phyloP scores from a whole-genome alignment of 129 eudicot species.

The Centrapalus pauciflorus region DNA sequence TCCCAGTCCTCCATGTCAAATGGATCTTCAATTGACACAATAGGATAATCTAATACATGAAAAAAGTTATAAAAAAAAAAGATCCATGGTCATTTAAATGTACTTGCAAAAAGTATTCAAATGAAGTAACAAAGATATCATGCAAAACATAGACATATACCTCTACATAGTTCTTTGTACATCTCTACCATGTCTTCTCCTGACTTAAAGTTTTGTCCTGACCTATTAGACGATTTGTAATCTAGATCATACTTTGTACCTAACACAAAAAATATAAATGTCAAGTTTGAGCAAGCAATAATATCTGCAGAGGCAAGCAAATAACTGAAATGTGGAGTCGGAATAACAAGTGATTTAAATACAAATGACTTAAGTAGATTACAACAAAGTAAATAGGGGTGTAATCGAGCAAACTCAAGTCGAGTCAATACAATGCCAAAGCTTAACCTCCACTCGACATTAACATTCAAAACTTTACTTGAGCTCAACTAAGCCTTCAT shows the following conservation, averaged over 20 bases:
- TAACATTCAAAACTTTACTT: too few relatives aligned
- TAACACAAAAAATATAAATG: constrained; percentile 18
- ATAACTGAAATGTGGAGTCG: background rate
- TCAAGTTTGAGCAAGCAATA: constrained; percentile 17
- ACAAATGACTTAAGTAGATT: background rate
- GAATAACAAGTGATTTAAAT: background rate
- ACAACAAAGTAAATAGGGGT: background rate
- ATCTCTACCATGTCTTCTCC: constrained; percentile 92
- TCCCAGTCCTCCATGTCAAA: constrained; percentile 99
- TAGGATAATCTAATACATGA: constrained; percentile 72
- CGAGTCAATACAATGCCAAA: too few relatives aligned
- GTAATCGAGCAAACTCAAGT: too few relatives aligned
- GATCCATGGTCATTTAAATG: background rate
- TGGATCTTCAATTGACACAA: constrained; percentile 96
- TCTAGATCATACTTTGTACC: constrained; percentile 97
- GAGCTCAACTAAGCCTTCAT: too few relatives aligned
- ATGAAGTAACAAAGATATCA: background rate
- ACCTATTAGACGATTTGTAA: constrained; percentile 66
- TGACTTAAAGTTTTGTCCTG: constrained; percentile 91
- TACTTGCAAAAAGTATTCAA: background rate
- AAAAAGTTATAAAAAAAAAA: constrained; percentile 2
- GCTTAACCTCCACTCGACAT: too few relatives aligned
- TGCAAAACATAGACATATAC: constrained; percentile 37
- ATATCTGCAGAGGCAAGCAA: background rate
- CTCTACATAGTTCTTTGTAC: constrained; percentile 80